Base-by-base conservation (phyloP, 441 rosid genomes). In the Corymbia calophylla region DNA sequence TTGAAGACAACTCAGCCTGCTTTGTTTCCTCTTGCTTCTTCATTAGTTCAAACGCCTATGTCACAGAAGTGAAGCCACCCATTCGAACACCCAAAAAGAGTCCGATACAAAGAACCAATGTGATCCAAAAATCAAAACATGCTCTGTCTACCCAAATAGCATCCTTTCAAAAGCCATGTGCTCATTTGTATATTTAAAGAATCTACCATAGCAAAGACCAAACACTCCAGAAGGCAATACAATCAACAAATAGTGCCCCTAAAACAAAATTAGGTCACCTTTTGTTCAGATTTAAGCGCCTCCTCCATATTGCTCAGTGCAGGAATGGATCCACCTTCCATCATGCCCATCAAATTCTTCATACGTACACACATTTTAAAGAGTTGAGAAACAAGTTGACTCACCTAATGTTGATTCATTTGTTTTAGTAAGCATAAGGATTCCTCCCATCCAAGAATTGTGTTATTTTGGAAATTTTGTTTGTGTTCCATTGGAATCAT, bases 341-440 rank as follows among this genome's bases (percentile, higher is more conserved):
- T 95, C 62, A 94, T 95, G 84, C 99, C 97, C 99, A 96, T 95
- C 90, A 98, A 93, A 89, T 98, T 98, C 98, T 98, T 98, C 99
- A 98, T 97, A 17, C 94, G 95, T 66, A 95, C 95, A 87, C 98
- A 96, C 99, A 98, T 98, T 94, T 97, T 98, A 92, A 97, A 98
- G 60, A 98, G 95, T 92, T 97, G 99, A 90, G 99, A 98, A 87
- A 98, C 98, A 88, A 98, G 96, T 95, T 95, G 96, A 86, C 99
- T 96, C 96, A 98, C 99, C 99, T 97, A 51, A 87, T 82, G 91
- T 92, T 66, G 68, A 88, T 77, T 68, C 53, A 88, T 29, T 86
- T 84, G n/a, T 90, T 66, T 89, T 81, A 88, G 88, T 19, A 51
- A 81, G 51, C 31, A 39, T 23, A 23, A 39, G 44, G 44, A 39